These are phyloP conservation scores for Hygrophoropsis aurantiaca DNA, from an alignment of 768 basidiomycete species.

Conservation along the genomic window DNA sequence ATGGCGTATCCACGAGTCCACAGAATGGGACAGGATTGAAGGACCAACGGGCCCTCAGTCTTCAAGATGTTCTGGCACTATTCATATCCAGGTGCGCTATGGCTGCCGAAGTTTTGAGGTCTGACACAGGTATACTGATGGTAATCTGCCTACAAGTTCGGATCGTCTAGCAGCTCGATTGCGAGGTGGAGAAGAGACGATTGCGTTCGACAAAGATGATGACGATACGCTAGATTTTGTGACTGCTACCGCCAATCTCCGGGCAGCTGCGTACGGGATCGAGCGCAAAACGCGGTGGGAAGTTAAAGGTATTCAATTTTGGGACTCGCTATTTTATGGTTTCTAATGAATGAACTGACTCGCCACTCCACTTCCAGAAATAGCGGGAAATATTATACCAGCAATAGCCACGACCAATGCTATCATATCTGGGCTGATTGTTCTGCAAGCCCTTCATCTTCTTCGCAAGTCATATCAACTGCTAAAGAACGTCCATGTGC, in stretches of 20 bases:
- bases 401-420: conserved; percentile 99
- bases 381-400: conserved; percentile 99
- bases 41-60: conserved; percentile 76
- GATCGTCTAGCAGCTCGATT: conserved; percentile 73
- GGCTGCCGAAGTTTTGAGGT: background rate
- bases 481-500: conserved; percentile 75
- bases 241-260: conserved; percentile 89
- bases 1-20: background rate
- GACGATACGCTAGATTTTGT: conserved; percentile 97
- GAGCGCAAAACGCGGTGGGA: conserved; percentile 91
- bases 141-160: conserved; percentile 48
- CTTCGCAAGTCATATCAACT: conserved; percentile 61
- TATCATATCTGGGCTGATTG: conserved; percentile 92
- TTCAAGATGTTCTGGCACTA: conserved; percentile 79
- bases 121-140: conserved; percentile 8
- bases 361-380: conserved; percentile 55
- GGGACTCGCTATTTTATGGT: background rate
- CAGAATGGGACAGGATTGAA: conserved; percentile 47
- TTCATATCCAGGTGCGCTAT: conserved; percentile 77
- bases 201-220: conserved; percentile 97
- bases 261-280: conserved; percentile 89
- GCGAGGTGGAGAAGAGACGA: conserved; percentile 62
- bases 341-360: background rate
- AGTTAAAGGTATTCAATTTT: conserved; percentile 74
- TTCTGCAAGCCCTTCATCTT: conserved; percentile 87